Percentiles rank a stretch among this genome's conserved stretches.
Conservation (phyloP, 139 green algal genomes). For the Ettlia oleoabundans region DNA sequence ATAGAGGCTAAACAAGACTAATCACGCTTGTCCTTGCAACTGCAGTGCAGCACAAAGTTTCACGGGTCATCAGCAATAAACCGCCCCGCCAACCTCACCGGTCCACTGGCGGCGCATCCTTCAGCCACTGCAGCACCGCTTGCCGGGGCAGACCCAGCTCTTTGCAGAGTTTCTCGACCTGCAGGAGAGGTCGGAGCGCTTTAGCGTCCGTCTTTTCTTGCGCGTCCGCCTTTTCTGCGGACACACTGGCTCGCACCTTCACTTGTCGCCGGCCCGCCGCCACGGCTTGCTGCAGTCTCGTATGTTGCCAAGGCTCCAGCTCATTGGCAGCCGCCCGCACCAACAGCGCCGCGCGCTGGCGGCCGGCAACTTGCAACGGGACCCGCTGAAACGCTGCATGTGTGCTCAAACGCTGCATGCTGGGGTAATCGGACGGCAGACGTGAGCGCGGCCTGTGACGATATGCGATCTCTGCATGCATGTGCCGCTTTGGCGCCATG, state of each 20-base stretch:
- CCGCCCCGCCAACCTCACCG: neutral
- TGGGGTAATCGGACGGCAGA: neutral
- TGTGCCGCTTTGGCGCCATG: no score
- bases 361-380: neutral
- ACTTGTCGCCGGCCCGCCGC: conserved; percentile 17
- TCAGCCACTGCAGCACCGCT: conserved; percentile 29
- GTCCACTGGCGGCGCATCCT: neutral
- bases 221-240: no score
- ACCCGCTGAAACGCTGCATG: neutral
- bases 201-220: neutral
- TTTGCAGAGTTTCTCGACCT: conserved; percentile 33
- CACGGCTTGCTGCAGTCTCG: conserved; percentile 2
- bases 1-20: neutral
- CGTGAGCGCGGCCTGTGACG: no score
- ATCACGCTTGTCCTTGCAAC: no score
- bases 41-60: no score
- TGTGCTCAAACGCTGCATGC: neutral
- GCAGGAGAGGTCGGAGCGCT: neutral
- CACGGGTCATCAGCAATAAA: neutral
- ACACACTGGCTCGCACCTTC: neutral
- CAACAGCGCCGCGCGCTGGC: neutral
- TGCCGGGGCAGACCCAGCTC: conserved; percentile 17
- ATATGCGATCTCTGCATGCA: no score
- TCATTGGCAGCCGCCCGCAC: neutral
- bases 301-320: conserved; percentile 19